Evolutionary conservation across 345 rosid genomes (phyloP), one percentile per base, ranked within the genome.

Genomic region (Cardiospermum halicacabum): DNA sequence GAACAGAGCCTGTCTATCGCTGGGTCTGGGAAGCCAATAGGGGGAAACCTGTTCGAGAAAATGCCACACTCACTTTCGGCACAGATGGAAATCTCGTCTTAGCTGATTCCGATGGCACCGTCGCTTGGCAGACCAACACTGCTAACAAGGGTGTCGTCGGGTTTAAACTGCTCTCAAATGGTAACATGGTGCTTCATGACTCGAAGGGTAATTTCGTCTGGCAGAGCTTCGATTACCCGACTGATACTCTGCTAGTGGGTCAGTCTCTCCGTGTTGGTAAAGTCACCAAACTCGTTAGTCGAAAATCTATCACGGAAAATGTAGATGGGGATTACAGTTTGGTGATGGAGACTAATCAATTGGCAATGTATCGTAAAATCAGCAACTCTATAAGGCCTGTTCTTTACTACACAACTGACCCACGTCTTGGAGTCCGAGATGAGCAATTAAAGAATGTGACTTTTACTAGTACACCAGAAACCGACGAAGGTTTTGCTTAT

Each of bases 21-120:
- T 83, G 82, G 85, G 94, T 84, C 0, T 89, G 92, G 94, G 91
- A 86, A 63, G 97, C 91, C 15, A 86, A 85, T 62, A 51, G 84
- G 1, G 81, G 81, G 64, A 79, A 72, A 32, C 97, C 87, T 0
- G 90, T 89, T 32, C 19, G 71, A 11, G 86, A 86, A 71, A 86
- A 86, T 10, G 84, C 91, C 2, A 76, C 86, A 0, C 55, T 89
- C 21, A 56, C 76, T 7, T 62, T 89, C 3, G 84, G 85, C 0
- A 65, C 59, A 2, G 75, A 86, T 3, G 96, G 91, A 0, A 88
- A 86, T 63, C 84, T 82, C 0, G 78, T 79, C 26, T 64, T 82
- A 18, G 87, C 84, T 0, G 80, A 91, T 30, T 69, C 84, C 0
- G 87, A 88, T 16, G 87, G 93, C 16, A 72, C 69, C 0, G 5